Evolutionary conservation across 2,329 filamentous ascomycete genomes (phyloP).

Genomic region (Pseudogymnoascus sp.): DNA sequence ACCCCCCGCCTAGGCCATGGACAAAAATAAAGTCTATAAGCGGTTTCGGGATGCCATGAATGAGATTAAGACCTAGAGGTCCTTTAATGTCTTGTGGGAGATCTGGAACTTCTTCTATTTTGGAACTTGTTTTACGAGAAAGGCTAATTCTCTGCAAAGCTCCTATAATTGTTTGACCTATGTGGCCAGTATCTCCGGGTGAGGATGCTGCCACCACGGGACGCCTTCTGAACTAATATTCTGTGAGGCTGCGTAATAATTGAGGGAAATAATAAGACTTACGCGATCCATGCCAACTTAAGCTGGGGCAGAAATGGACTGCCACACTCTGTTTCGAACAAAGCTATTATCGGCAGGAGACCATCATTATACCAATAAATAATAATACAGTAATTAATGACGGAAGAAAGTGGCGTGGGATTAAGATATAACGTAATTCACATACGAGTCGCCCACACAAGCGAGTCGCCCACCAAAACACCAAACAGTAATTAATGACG

Average conservation of each 20-base stretch:
- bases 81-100: constrained; percentile 8
- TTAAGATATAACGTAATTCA: not conserved
- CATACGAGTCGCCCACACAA: too few species aligned
- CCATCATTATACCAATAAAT: not conserved
- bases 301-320: not conserved
- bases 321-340: not conserved
- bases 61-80: constrained; percentile 13
- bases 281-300: not conserved
- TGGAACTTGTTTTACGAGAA: not conserved
- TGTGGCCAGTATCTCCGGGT: not conserved
- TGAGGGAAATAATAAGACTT: not conserved
- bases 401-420: not conserved
- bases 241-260: not conserved
- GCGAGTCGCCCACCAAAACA: too few species aligned
- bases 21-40: constrained; percentile 33
- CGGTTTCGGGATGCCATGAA: constrained; percentile 19
- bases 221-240: not conserved
- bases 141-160: not conserved
- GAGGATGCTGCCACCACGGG: not conserved
- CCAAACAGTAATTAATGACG: too few species aligned
- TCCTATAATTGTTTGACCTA: not conserved
- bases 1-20: too few species aligned
- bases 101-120: not conserved
- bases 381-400: not conserved
- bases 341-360: not conserved